Percentiles rank a stretch among this genome's conserved stretches.
Conservation (phyloP, 208 protist genomes). For the Zelonia costaricensis region DNA sequence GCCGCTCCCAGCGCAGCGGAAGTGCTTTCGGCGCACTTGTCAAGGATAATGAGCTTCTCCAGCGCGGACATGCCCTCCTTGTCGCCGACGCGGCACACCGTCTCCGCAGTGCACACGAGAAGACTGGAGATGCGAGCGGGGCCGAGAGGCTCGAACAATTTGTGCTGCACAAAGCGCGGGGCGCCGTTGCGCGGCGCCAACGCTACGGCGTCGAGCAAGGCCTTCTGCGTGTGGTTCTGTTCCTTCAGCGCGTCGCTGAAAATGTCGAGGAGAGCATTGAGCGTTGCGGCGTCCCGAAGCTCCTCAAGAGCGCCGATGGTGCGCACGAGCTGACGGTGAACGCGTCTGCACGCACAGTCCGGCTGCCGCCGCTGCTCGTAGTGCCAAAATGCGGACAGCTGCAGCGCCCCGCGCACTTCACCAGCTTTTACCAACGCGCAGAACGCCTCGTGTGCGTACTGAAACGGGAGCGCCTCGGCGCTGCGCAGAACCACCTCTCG, state of each 20-base stretch:
- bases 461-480: constrained; percentile 15
- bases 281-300: constrained; percentile 24
- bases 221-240: constrained; percentile 9
- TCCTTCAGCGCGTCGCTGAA: constrained; percentile 19
- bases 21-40: constrained; percentile 12
- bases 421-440: constrained; percentile 29
- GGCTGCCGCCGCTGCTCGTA: neutral
- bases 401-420: constrained; percentile 18
- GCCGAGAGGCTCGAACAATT: constrained; percentile 22
- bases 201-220: neutral
- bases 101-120: constrained; percentile 8
- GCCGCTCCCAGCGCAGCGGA: neutral
- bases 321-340: constrained; percentile 7
- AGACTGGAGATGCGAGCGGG: neutral
- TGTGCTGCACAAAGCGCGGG: constrained; percentile 3
- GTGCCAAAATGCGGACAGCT: constrained; percentile 25
- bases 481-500: constrained; percentile 2
- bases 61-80: constrained; percentile 19
- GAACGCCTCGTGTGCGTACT: constrained; percentile 20
- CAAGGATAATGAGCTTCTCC: constrained; percentile 30
- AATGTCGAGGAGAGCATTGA: constrained; percentile 20
- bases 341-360: neutral
- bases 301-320: constrained; percentile 14
- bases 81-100: constrained; percentile 14
- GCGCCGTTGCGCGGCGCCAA: neutral